Base-by-base conservation (phyloP, 345 rosid genomes). In the Excoecaria cochinchinensis region DNA sequence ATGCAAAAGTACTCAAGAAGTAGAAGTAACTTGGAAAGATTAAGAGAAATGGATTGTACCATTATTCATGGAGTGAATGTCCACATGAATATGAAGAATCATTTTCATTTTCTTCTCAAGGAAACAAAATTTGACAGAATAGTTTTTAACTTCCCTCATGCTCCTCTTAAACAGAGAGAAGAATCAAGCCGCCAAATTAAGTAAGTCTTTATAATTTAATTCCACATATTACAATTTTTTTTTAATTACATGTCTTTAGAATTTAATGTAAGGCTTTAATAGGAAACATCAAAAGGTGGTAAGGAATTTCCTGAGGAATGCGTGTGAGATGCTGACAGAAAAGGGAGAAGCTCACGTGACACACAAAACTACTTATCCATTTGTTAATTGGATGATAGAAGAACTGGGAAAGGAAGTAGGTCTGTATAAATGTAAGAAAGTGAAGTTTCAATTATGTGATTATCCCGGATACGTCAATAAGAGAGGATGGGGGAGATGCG, bases 301-400 rank as follows among this genome's bases (percentile, higher is more conserved):
- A 64, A 77, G 71, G 71, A 88, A 87, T 0, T 91, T 88, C 73
- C 67, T 89, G 53, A 74, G 47, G 52, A 91, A 73, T 74, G 90
- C 92, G 6, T 72, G 71, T 56, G 44, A 63, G 60, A 66, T 89
- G 83, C 60, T 90, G 67, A 25, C 70, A 14, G 73, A 64, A 17
- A 68, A 79, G 24, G 91, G 97, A 4, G 85, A 90, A 74, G 80
- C 87, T 42, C 93, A 89, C 57, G 78, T 83, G 46, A 74, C 88
- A n/a, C 93, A 87, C 68, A 86, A 84, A 73, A 85, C 84, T 0
- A 72, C 76, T 16, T 51, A 83, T 67, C 92, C 91, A 44, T 92
- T 81, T 65, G 42, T 44, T 5, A 22, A 15, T 17, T 89, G 90
- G 95, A 72, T 85, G 61, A 76, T 87, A 36, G 74, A 25, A 79